Conservation (phyloP, 78 protist genomes). For the Dictyostelium brefeldianum region DNA sequence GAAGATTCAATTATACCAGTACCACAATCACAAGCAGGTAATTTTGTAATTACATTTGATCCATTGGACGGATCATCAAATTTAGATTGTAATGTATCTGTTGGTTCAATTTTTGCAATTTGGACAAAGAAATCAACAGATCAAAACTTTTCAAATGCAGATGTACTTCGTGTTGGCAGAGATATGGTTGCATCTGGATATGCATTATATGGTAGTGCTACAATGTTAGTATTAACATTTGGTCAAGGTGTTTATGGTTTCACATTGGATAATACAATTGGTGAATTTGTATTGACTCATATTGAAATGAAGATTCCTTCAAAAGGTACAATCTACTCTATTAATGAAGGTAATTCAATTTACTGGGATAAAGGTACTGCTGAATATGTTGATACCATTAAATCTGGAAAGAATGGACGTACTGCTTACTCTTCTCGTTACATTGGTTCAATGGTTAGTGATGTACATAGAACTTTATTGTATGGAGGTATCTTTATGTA, state of each 20-base stretch:
- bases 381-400: slow-evolving; percentile 48
- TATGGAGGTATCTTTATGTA: slow-evolving; percentile 98
- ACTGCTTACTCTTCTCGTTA: slow-evolving; percentile 90
- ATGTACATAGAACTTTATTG: slow-evolving; percentile 97
- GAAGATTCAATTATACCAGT: slow-evolving; percentile 74
- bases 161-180: slow-evolving; percentile 79
- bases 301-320: slow-evolving; percentile 78
- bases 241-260: slow-evolving; percentile 74
- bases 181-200: slow-evolving; percentile 88
- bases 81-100: slow-evolving; percentile 88
- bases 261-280: slow-evolving; percentile 88
- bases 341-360: slow-evolving; percentile 95
- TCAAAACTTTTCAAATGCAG: neutral
- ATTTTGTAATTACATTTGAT: slow-evolving; percentile 86
- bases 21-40: slow-evolving; percentile 24
- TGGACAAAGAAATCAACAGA: slow-evolving; percentile 69
- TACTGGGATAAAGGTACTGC: slow-evolving; percentile 84
- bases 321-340: slow-evolving; percentile 90
- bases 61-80: slow-evolving; percentile 92
- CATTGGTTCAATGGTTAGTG: slow-evolving; percentile 98
- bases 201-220: slow-evolving; percentile 89
- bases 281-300: slow-evolving; percentile 92
- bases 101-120: slow-evolving; percentile 94
- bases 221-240: slow-evolving; percentile 87
- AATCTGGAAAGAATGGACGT: slow-evolving; percentile 45